Conservation (phyloP, 805 yeast species). For the Ogataea sp. region DNA sequence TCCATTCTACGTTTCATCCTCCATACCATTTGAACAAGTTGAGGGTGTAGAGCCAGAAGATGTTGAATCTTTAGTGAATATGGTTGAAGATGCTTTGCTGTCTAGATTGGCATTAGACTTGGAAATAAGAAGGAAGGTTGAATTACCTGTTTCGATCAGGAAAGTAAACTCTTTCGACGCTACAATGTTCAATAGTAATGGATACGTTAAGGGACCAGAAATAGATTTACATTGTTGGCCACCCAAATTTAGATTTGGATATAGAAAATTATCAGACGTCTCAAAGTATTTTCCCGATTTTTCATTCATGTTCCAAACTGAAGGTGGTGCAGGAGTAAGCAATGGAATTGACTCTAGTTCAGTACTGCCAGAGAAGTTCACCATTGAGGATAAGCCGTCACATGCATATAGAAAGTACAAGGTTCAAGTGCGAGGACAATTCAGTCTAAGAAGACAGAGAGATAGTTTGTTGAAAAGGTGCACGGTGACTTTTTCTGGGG, state of each 20-base stretch:
- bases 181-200: conserved; percentile 19
- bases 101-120: conserved; percentile 23
- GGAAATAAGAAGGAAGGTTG: conserved; percentile 19
- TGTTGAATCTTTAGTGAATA: conserved; percentile 17
- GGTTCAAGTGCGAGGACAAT: neutral
- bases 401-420: neutral
- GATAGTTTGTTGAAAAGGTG: neutral
- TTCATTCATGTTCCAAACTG: neutral
- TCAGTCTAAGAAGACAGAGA: neutral
- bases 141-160: conserved; percentile 24
- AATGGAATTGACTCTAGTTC: neutral
- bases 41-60: conserved; percentile 15
- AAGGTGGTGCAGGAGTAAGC: neutral
- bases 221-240: conserved; percentile 13
- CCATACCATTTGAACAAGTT: conserved; percentile 18
- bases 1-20: conserved; percentile 22
- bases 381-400: neutral
- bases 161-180: conserved; percentile 21
- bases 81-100: conserved; percentile 17
- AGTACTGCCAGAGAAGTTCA: neutral
- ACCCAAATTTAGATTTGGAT: conserved; percentile 3
- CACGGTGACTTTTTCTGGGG: conserved; percentile 16
- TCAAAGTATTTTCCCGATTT: neutral
- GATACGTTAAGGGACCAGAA: conserved; percentile 23
- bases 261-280: conserved; percentile 2